Evolutionary conservation across 345 rosid genomes (phyloP).

Genomic region (Nephelium lappaceum): DNA sequence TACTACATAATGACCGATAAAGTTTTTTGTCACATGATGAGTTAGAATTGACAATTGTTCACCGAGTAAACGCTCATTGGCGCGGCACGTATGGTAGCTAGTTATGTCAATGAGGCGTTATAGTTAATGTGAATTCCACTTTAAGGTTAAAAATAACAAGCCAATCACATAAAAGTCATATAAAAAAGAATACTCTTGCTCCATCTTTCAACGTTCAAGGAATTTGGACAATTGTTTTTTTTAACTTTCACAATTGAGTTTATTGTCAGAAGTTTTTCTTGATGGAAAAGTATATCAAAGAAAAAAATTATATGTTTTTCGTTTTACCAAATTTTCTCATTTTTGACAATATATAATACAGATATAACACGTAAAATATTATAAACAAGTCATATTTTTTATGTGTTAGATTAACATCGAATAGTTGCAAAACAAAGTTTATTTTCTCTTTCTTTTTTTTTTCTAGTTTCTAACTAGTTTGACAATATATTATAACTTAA

Average conservation of each 20-base stretch:
- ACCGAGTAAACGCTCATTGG: conserved; percentile 3
- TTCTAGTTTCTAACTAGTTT: background rate
- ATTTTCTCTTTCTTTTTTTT: background rate
- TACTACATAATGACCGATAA: too few species aligned
- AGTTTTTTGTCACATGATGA: too few species aligned
- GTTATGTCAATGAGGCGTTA: conserved; percentile 18
- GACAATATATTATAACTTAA: background rate
- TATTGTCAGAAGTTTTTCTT: background rate
- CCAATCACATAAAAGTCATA: too few species aligned
- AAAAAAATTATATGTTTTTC: too few species aligned
- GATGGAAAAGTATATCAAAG: too few species aligned
- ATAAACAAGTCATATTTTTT: background rate
- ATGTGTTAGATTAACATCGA: background rate
- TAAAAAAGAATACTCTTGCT: too few species aligned
- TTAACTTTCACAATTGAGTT: background rate
- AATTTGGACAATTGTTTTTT: background rate
- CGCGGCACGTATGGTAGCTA: conserved; percentile 11
- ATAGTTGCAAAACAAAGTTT: background rate
- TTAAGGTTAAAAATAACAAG: background rate
- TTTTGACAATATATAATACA: background rate
- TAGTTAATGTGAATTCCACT: conserved; percentile 9
- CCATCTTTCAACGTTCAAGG: background rate
- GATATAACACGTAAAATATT: background rate
- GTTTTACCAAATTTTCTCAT: too few species aligned
- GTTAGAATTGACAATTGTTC: too few species aligned